These are phyloP conservation scores for Citrus medica DNA, from an alignment of 345 rosid genomes.

Conservation along the genomic window DNA sequence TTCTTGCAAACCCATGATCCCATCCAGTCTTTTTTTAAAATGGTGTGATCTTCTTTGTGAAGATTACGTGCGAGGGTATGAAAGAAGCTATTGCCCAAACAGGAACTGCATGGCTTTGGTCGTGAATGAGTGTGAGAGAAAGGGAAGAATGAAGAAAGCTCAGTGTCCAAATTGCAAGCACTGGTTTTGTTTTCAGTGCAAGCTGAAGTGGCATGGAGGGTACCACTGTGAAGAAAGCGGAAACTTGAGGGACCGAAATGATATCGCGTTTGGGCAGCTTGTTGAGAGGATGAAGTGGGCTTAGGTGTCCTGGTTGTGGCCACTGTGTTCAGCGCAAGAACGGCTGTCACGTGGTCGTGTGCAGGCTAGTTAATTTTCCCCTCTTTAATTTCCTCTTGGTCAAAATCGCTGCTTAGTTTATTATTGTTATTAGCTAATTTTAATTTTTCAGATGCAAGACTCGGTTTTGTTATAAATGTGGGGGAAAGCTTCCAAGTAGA, in stretches of 20 bases:
- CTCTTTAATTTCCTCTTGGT: too few relatives aligned
- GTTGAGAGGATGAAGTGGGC: conserved; percentile 26
- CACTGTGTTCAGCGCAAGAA: conserved; percentile 23
- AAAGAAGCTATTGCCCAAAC: conserved; percentile 31
- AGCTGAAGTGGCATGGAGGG: conserved; percentile 29
- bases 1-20: conserved; percentile 21
- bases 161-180: conserved; percentile 29
- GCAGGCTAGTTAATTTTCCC: neutral
- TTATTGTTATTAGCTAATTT: too few relatives aligned
- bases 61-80: neutral
- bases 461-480: neutral
- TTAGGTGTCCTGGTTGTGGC: conserved; percentile 23
- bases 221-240: conserved; percentile 21
- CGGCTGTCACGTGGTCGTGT: conserved; percentile 13
- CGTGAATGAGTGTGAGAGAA: conserved; percentile 22
- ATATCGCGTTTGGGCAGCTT: conserved; percentile 22
- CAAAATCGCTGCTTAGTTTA: too few relatives aligned
- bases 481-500: neutral
- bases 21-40: conserved; percentile 16
- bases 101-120: conserved; percentile 25
- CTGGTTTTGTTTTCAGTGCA: conserved; percentile 27
- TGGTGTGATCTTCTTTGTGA: conserved; percentile 35
- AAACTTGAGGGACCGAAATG: conserved; percentile 20
- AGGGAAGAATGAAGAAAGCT: conserved; percentile 10
- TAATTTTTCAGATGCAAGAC: neutral